Evolutionary conservation across 2,329 filamentous ascomycete species (phyloP).

Genomic region (Didymella keratinophila): DNA sequence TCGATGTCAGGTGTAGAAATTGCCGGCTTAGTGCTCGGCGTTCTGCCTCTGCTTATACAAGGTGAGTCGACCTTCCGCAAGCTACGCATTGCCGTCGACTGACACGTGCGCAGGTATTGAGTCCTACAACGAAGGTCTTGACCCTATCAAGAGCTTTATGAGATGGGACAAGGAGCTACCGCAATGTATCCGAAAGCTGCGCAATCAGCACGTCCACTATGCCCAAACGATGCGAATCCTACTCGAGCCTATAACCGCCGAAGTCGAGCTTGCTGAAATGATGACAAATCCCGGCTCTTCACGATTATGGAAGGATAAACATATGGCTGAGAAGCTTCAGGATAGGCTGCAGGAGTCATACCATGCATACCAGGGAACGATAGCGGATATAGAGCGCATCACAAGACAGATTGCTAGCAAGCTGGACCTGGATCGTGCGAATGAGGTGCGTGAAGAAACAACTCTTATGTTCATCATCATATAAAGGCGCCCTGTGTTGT

Average conservation of each 20-base stretch:
- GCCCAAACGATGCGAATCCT: constrained; percentile 47
- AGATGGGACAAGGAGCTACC: constrained; percentile 49
- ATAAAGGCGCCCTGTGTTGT: not conserved
- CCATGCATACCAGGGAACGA: constrained; percentile 46
- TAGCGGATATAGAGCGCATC: constrained; percentile 47
- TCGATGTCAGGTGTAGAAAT: constrained; percentile 45
- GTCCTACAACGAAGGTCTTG: constrained; percentile 51
- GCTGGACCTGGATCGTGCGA: constrained; percentile 46
- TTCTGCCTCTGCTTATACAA: constrained; percentile 50
- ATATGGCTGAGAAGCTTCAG: constrained; percentile 38
- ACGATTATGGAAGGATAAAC: constrained; percentile 44
- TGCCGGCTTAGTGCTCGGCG: constrained; percentile 48
- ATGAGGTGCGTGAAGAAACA: constrained; percentile 33
- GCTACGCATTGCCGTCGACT: not conserved
- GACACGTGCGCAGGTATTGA: constrained; percentile 36
- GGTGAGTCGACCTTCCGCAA: constrained; percentile 21
- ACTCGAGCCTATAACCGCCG: constrained; percentile 48
- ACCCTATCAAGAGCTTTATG: constrained; percentile 50
- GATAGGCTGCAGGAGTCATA: constrained; percentile 48
- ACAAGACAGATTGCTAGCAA: constrained; percentile 49
- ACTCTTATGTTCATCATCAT: too few species aligned
- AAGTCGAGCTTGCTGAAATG: constrained; percentile 48
- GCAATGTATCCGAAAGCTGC: constrained; percentile 46
- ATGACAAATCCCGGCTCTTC: constrained; percentile 41
- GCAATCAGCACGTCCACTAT: constrained; percentile 50